Conservation (phyloP, 768 basidiomycete species). For the Auriculariales sp. region DNA sequence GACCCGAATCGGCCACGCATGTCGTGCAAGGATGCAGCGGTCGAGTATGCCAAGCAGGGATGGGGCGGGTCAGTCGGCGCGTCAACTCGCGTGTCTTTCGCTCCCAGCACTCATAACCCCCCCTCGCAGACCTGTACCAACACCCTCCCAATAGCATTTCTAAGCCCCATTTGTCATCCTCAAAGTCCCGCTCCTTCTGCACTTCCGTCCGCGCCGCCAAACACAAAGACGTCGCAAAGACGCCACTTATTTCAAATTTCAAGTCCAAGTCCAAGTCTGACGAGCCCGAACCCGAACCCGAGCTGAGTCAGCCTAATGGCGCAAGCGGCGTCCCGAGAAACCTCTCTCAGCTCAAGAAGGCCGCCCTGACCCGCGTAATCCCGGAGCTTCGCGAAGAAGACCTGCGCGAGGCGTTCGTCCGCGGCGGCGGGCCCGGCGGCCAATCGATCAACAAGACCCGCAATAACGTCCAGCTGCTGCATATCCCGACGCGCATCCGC, state of each 20-base stretch:
- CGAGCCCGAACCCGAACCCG: background rate
- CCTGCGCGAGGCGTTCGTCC: background rate
- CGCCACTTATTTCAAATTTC: background rate
- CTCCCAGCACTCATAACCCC: too few relatives aligned
- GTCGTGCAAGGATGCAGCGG: too few relatives aligned
- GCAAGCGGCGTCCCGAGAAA: too few relatives aligned
- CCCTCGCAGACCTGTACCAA: too few relatives aligned
- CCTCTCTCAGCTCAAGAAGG: background rate
- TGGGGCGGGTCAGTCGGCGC: too few relatives aligned
- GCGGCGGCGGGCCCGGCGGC: conserved; percentile 88
- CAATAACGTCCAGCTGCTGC: conserved; percentile 70
- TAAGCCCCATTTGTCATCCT: conserved; percentile 9
- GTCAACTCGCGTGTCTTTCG: background rate
- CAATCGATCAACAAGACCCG: conserved; percentile 94
- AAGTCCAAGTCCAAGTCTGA: background rate
- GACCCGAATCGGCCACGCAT: too few relatives aligned
- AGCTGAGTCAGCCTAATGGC: background rate
- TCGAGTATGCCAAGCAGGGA: too few relatives aligned
- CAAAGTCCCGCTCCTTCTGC: conserved; percentile 22
- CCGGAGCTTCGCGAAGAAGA: background rate
- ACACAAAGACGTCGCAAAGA: background rate
- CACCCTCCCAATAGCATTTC: too few relatives aligned
- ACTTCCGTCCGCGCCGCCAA: conserved; percentile 32
- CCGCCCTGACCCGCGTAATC: background rate
- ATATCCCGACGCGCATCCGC: conserved; percentile 78